phyloP scores from a whole-genome alignment of 2,329 filamentous ascomycete genomes.

The Colletotrichum tropicale region DNA sequence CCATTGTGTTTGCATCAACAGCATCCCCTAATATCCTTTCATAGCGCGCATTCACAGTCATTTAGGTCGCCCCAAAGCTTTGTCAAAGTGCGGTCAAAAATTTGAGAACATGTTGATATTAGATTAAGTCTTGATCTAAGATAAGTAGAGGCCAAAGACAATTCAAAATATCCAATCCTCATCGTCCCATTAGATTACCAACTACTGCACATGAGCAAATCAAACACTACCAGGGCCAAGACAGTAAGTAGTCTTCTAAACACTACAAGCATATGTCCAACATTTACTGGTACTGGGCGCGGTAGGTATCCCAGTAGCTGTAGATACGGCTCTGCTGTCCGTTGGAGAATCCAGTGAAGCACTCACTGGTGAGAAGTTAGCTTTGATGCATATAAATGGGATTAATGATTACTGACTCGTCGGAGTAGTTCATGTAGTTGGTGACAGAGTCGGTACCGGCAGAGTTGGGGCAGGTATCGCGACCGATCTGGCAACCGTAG shows the following conservation, averaged over 20 bases:
- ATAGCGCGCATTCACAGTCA: neutral
- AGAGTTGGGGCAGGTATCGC: constrained; percentile 37
- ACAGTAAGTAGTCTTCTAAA: neutral
- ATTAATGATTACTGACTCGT: constrained; percentile 36
- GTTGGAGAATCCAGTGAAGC: constrained; percentile 48
- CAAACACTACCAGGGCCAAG: neutral
- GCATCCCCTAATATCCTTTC: neutral
- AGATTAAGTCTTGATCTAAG: neutral
- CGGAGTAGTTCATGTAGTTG: constrained; percentile 46
- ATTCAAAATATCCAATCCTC: neutral
- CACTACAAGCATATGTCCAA: neutral
- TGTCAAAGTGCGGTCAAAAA: neutral
- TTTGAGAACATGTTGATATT: neutral
- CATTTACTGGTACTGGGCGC: constrained; percentile 16
- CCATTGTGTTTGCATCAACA: accelerated
- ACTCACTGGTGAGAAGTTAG: constrained; percentile 30
- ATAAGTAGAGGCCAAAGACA: accelerated
- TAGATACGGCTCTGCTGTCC: constrained; percentile 41
- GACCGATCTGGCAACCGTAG: constrained; percentile 38
- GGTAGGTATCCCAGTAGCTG: constrained; percentile 30
- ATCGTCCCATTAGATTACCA: neutral
- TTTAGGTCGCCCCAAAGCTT: neutral
- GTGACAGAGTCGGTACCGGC: constrained; percentile 39
- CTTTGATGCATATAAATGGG: neutral
- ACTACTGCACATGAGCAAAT: neutral